Percentiles rank a stretch among this genome's conserved stretches.
phyloP scores from a whole-genome alignment of 169 alveolate species.

The Plasmodium gaboni region DNA sequence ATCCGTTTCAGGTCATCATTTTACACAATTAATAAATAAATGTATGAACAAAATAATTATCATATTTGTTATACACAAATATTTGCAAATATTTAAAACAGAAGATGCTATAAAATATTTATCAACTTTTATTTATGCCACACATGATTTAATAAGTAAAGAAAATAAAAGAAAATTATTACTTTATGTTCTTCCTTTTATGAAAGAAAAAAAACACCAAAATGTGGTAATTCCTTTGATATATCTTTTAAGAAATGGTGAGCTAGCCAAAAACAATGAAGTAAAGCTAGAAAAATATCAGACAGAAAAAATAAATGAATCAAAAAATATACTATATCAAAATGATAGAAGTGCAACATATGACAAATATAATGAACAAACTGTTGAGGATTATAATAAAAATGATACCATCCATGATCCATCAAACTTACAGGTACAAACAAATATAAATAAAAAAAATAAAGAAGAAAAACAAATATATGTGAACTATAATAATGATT shows the following conservation, averaged over 20 bases:
- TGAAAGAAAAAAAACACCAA: constrained; percentile 14
- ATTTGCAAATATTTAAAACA: constrained; percentile 17
- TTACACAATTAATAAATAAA: constrained; percentile 41
- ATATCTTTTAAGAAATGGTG: constrained; percentile 4
- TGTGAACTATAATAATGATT: too few species aligned
- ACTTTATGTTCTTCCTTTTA: constrained; percentile 43
- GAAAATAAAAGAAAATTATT: constrained; percentile 48
- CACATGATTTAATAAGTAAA: constrained; percentile 22
- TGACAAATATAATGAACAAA: too few species aligned
- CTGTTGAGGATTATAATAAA: too few species aligned
- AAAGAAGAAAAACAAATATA: too few species aligned
- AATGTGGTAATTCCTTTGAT: not conserved
- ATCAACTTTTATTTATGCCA: constrained; percentile 23
- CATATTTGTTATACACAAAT: constrained; percentile 39
- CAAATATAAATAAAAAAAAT: too few species aligned
- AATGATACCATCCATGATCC: too few species aligned
- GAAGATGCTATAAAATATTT: constrained; percentile 40
- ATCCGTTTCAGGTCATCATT: constrained; percentile 12
- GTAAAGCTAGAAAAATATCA: not conserved
- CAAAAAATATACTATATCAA: too few species aligned
- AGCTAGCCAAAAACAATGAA: not conserved
- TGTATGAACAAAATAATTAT: constrained; percentile 39
- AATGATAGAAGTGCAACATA: too few species aligned
- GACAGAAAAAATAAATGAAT: not conserved
- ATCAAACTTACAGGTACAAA: too few species aligned